These are phyloP conservation scores for Excoecaria agallocha DNA, from an alignment of 345 rosid species.

Conservation along the genomic window DNA sequence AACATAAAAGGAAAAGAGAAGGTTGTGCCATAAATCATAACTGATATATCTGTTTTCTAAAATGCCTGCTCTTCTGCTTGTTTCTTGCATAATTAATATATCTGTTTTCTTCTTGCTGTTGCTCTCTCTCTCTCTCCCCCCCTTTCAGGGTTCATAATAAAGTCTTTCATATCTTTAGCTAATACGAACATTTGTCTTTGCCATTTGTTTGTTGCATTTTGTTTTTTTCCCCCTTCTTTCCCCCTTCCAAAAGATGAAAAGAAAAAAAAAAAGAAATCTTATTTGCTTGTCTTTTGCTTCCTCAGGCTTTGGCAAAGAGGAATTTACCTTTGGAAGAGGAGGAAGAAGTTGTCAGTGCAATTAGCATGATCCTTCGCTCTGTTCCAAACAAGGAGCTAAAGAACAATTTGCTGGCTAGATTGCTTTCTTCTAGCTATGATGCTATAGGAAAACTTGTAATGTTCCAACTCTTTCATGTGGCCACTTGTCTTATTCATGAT, in stretches of 20 bases:
- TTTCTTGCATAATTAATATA: too few species aligned
- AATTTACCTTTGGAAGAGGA: conserved; percentile 81
- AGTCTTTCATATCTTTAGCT: not conserved
- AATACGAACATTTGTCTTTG: not conserved
- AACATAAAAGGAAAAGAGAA: not conserved
- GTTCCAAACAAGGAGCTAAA: conserved; percentile 68
- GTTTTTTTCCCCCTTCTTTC: too few species aligned
- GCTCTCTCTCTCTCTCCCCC: not conserved
- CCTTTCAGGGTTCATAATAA: not conserved
- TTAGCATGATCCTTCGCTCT: conserved; percentile 65
- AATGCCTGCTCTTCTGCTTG: not conserved
- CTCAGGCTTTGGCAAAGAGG: conserved; percentile 69
- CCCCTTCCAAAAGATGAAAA: not conserved
- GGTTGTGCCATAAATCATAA: not conserved
- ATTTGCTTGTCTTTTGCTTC: not conserved
- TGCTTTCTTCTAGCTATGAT: conserved; percentile 85
- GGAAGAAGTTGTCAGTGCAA: conserved; percentile 81
- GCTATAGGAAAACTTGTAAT: conserved; percentile 84
- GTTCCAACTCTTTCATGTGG: conserved; percentile 16
- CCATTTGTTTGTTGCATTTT: not conserved
- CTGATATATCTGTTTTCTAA: not conserved
- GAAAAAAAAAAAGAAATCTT: not conserved
- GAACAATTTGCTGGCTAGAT: conserved; percentile 66
- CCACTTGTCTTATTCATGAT: conserved; percentile 10
- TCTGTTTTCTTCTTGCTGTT: not conserved